These are phyloP conservation scores for Periconia sp. DNA, from an alignment of 2,329 filamentous ascomycete species.

Conservation along the genomic window DNA sequence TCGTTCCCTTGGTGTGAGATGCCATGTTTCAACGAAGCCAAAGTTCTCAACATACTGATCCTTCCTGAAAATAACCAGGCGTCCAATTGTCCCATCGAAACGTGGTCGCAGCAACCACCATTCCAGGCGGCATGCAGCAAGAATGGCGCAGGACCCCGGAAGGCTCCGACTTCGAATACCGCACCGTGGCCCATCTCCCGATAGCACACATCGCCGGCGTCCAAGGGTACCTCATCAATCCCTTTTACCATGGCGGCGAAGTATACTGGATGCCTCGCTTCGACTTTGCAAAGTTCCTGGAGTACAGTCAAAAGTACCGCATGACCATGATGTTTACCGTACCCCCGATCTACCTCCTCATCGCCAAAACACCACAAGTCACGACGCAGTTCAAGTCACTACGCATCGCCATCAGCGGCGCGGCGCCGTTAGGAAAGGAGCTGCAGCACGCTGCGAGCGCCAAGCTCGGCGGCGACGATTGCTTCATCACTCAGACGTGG, in stretches of 20 bases:
- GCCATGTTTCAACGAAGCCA: no score
- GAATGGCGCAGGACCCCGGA: conserved; percentile 20
- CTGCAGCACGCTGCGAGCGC: conserved; percentile 54
- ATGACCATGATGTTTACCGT: conserved; percentile 62
- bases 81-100: conserved; percentile 50
- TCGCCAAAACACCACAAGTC: conserved; percentile 59
- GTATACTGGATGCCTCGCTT: conserved; percentile 67
- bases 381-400: conserved; percentile 58
- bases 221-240: conserved; percentile 51
- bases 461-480: conserved; percentile 52
- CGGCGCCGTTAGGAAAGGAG: conserved; percentile 59
- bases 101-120: conserved; percentile 44
- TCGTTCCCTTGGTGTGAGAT: no score
- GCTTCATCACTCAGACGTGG: conserved; percentile 57
- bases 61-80: conserved; percentile 15
- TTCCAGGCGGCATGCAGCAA: conserved; percentile 35
- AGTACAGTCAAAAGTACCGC: conserved; percentile 52
- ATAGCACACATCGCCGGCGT: conserved; percentile 52
- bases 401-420: conserved; percentile 53
- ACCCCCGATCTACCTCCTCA: conserved; percentile 62
- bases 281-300: conserved; percentile 58
- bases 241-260: conserved; percentile 41
- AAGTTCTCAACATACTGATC: no score
- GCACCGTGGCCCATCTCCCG: conserved; percentile 51
- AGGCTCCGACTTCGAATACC: conserved; percentile 37